Conservation (phyloP, 2,329 filamentous ascomycete genomes). For the Tolypocladium amazonense region DNA sequence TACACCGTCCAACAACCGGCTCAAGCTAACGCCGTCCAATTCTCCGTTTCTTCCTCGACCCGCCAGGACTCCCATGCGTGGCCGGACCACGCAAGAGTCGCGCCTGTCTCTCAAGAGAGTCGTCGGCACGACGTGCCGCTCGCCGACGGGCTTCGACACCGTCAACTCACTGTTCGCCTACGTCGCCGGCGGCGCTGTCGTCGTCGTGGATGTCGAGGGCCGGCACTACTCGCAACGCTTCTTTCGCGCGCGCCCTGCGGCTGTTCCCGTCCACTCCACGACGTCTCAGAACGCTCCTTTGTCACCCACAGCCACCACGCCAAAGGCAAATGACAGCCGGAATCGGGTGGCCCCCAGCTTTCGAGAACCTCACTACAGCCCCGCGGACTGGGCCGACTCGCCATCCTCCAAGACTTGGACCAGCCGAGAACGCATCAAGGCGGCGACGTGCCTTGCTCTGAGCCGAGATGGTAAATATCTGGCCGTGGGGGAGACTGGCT, state of each 20-base stretch:
- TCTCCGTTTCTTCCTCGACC: slow-evolving; percentile 58
- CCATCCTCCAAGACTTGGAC: slow-evolving; percentile 65
- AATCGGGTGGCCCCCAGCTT: slow-evolving; percentile 39
- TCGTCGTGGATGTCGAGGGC: slow-evolving; percentile 70
- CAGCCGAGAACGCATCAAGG: slow-evolving; percentile 85
- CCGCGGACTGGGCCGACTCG: slow-evolving; percentile 50
- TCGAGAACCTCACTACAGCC: slow-evolving; percentile 36
- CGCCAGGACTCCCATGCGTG: slow-evolving; percentile 50
- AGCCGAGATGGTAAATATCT: slow-evolving; percentile 80
- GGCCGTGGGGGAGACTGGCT: slow-evolving; percentile 91
- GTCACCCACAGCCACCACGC: slow-evolving; percentile 37
- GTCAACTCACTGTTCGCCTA: slow-evolving; percentile 75
- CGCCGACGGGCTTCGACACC: slow-evolving; percentile 77
- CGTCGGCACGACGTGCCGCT: slow-evolving; percentile 80
- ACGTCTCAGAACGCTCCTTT: slow-evolving; percentile 39
- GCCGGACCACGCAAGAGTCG: slow-evolving; percentile 37
- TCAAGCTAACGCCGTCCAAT: slow-evolving; percentile 66
- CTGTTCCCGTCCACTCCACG: slow-evolving; percentile 52
- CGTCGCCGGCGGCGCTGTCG: slow-evolving; percentile 86
- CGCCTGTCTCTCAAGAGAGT: slow-evolving; percentile 70
- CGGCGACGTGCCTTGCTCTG: slow-evolving; percentile 80
- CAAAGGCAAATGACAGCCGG: slow-evolving; percentile 53
- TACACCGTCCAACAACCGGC: slow-evolving; percentile 45
- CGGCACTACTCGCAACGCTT: slow-evolving; percentile 68
- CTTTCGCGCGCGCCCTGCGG: slow-evolving; percentile 75